A percentile compares a stretch with the other conserved stretches of the same genome.
These are phyloP conservation scores for Curvularia lunata DNA, from an alignment of 2,329 filamentous ascomycete genomes.

Conservation along the genomic window DNA sequence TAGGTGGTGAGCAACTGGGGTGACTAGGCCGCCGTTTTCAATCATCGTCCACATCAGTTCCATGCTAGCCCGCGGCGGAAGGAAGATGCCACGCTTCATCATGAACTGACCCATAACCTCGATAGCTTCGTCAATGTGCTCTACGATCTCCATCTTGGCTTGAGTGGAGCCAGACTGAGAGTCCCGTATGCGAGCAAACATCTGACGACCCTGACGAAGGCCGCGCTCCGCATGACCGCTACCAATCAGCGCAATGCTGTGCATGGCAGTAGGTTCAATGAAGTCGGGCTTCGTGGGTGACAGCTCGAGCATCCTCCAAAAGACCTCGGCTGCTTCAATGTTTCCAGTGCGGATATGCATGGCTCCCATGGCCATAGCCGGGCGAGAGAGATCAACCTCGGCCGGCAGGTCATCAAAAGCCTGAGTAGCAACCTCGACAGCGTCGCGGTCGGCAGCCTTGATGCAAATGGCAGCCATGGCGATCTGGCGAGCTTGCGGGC, in stretches of 20 bases:
- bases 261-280: conserved; percentile 91
- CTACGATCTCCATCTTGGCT: conserved; percentile 63
- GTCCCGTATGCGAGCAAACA: conserved; percentile 83
- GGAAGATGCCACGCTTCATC: conserved; percentile 58
- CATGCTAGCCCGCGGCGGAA: conserved; percentile 63
- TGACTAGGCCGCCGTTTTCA: conserved; percentile 68
- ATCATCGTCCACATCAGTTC: conserved; percentile 68
- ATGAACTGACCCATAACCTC: conserved; percentile 70
- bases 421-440: conserved; percentile 69
- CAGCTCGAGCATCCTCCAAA: conserved; percentile 76
- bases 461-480: conserved; percentile 77
- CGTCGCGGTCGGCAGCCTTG: conserved; percentile 79
- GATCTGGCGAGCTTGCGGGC: conserved; percentile 62
- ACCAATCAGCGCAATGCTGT: conserved; percentile 83
- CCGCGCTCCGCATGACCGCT: conserved; percentile 85
- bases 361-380: conserved; percentile 82
- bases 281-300: conserved; percentile 69
- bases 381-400: conserved; percentile 52
- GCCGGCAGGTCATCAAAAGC: conserved; percentile 59
- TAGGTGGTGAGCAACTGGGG: conserved; percentile 65
- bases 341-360: conserved; percentile 85
- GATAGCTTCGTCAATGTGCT: conserved; percentile 86
- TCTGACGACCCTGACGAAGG: conserved; percentile 76
- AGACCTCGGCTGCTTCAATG: conserved; percentile 75
- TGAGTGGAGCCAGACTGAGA: conserved; percentile 57